phyloP scores from a whole-genome alignment of 2,329 filamentous ascomycete genomes.

The Neocatenulostroma microsporum region DNA sequence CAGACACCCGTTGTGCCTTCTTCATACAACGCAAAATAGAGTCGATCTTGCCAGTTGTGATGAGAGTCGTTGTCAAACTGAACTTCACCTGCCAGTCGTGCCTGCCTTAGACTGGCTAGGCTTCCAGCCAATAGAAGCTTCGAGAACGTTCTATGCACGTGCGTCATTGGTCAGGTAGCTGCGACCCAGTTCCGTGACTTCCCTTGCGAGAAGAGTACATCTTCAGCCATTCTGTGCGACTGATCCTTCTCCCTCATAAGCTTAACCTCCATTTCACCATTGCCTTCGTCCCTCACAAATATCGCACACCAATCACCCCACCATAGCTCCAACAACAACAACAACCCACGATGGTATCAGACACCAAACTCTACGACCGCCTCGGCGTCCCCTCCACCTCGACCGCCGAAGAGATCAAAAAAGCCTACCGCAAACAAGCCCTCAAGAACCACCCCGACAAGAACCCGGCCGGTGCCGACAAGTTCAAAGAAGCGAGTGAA shows the following conservation, averaged over 20 bases:
- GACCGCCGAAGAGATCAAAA: constrained; percentile 91
- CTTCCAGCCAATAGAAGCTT: constrained; percentile 23
- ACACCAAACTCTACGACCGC: constrained; percentile 90
- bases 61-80: no score
- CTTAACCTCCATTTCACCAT: background rate
- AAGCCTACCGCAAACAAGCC: constrained; percentile 83
- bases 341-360: constrained; percentile 66
- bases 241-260: background rate
- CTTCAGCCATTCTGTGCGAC: background rate
- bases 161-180: background rate
- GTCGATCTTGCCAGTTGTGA: no score
- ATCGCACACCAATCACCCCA: background rate
- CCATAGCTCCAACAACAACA: constrained; percentile 1
- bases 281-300: background rate
- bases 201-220: background rate
- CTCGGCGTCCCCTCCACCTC: constrained; percentile 72
- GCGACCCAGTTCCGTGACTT: background rate
- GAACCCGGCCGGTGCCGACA: constrained; percentile 80
- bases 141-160: constrained; percentile 11
- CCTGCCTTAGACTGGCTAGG: background rate
- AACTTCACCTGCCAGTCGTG: no score
- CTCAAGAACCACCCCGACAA: constrained; percentile 87
- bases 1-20: no score
- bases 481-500: constrained; percentile 97
- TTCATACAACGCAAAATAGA: no score